Base-by-base conservation (phyloP, 2,329 filamentous ascomycete genomes). In the Exophiala mesophila region DNA sequence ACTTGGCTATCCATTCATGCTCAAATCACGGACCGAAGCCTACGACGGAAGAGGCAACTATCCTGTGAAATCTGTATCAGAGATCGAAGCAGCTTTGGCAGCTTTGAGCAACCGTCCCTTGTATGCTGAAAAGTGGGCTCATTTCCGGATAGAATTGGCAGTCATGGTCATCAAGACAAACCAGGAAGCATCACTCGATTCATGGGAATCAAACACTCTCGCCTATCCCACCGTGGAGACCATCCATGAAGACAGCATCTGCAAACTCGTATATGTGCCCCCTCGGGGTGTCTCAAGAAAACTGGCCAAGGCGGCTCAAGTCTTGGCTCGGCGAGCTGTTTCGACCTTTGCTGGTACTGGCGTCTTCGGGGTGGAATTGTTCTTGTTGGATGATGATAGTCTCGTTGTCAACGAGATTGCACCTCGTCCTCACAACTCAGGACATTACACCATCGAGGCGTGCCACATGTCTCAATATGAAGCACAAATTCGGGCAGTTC, bases 301-400 rank as follows among this genome's bases (percentile, higher is more conserved):
- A 1, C 72, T 84, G 28, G 76, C 77, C 47, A 64, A 78, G 52
- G 69, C 77, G 56, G 89, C 89, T 0, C 82, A 88, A 59, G 75
- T 81, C 30, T 73, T 96, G 0, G 92, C 89, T 1, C 78, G 80
- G 54, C 80, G 84, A 44, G 89, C 92, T 8, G 80, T 96, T 16
- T 75, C 77, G 30, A 83, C 79, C 38, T 83, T 98, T 41, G 81
- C 82, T 70, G 92, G 92, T 38, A 83, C 92, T 49, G 92, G 92
- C 51, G 86, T 95, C 21, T 98, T 96, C 64, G 92, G 90, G 1
- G 90, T 97, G 0, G 92, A 98, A 67, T 86, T 97, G 80, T 98
- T 98, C 66, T 67, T 97, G 3, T 76, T 89, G 8, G 69, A 80
- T 36, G 80, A 92, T 56, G 79, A 80, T 68, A 69, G 63, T 44